Conservation (phyloP, 1,284 basidiomycete species). For the Boletus mariae region DNA sequence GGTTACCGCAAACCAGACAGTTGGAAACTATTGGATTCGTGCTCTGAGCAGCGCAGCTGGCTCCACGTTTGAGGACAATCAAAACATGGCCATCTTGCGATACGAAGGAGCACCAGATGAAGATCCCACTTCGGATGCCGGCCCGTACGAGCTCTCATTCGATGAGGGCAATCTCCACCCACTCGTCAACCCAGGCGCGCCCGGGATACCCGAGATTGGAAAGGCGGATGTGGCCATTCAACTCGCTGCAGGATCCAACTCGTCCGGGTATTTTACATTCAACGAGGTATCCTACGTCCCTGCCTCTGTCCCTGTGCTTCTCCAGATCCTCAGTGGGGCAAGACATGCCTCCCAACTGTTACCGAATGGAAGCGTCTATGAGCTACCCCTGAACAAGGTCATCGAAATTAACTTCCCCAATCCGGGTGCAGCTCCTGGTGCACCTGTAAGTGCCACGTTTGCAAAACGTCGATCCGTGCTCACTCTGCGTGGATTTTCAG, state of each 20-base stretch:
- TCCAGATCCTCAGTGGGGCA: background rate
- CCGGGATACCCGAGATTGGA: constrained; percentile 29
- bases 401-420: background rate
- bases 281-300: constrained; percentile 15
- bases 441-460: background rate
- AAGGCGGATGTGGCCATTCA: constrained; percentile 28
- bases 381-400: background rate
- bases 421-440: background rate
- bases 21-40: constrained; percentile 47
- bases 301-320: background rate
- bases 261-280: constrained; percentile 1
- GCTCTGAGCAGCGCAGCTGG: constrained; percentile 10
- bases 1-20: constrained; percentile 30
- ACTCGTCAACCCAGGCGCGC: constrained; percentile 29
- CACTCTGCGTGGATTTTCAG: background rate
- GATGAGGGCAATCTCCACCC: constrained; percentile 35
- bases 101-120: constrained; percentile 43
- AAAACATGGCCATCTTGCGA: constrained; percentile 51
- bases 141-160: constrained; percentile 28
- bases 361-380: background rate
- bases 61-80: constrained; percentile 33
- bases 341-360: background rate
- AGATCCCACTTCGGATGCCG: constrained; percentile 41
- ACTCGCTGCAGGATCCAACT: constrained; percentile 13
- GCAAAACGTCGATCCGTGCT: too few relatives aligned